Percentiles rank a stretch among this genome's conserved stretches.
Evolutionary conservation across 2,329 filamentous ascomycete genomes (phyloP).

Genomic region (Arthrobotrys iridis): DNA sequence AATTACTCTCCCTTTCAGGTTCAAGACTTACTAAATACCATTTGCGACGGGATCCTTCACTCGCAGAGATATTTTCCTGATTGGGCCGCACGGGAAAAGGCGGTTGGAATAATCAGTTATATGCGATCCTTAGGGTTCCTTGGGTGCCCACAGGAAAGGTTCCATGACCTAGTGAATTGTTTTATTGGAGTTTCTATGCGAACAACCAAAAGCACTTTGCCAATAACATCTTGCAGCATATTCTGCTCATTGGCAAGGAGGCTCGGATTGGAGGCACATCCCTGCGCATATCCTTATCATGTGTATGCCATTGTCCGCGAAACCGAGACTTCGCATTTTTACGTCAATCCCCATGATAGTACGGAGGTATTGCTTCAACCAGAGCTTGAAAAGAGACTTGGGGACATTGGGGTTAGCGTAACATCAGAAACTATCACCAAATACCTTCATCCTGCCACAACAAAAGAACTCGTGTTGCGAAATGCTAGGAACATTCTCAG

Average conservation of each 20-base stretch:
- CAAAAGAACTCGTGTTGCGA: constrained; percentile 75
- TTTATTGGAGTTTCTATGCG: constrained; percentile 84
- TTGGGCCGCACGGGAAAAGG: constrained; percentile 73
- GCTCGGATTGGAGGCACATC: constrained; percentile 78
- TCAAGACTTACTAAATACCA: constrained; percentile 7
- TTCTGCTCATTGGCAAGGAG: constrained; percentile 81
- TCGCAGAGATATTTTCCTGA: constrained; percentile 65
- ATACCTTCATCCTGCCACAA: constrained; percentile 70
- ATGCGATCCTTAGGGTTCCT: constrained; percentile 75
- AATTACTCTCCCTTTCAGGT: background rate
- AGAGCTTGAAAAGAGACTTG: constrained; percentile 54
- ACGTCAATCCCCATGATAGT: constrained; percentile 60
- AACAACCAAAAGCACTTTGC: constrained; percentile 77
- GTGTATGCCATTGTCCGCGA: constrained; percentile 79
- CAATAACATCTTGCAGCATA: constrained; percentile 85
- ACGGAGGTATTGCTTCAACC: constrained; percentile 24
- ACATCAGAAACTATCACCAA: constrained; percentile 59
- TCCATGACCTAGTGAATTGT: constrained; percentile 84
- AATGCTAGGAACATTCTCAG: constrained; percentile 83
- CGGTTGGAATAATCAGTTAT: constrained; percentile 74
- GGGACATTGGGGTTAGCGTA: constrained; percentile 62
- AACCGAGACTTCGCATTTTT: constrained; percentile 69
- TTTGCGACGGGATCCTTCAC: constrained; percentile 63
- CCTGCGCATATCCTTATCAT: constrained; percentile 84
- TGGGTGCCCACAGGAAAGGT: constrained; percentile 71